Conservation (phyloP, 495 filamentous ascomycete species). For the Ramalina intermedia region DNA sequence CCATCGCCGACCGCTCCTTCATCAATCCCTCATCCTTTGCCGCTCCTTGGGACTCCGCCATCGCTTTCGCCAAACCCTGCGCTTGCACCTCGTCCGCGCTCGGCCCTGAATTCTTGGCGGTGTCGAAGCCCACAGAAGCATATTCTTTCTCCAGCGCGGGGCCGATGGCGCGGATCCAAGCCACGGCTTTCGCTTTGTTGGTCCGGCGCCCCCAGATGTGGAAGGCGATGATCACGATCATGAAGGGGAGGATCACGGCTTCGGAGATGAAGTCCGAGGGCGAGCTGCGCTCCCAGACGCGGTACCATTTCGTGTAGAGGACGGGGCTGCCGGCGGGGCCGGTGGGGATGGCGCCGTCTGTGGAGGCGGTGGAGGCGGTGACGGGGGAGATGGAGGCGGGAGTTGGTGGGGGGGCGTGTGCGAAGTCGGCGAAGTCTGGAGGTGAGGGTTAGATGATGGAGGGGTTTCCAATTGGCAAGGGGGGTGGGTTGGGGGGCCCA, state of each 20-base stretch:
- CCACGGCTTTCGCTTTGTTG: constrained; percentile 65
- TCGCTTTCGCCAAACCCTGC: constrained; percentile 24
- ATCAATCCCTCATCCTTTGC: constrained; percentile 39
- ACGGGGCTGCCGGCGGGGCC: constrained; percentile 19
- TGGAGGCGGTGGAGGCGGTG: constrained; percentile 21
- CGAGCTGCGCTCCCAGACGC: constrained; percentile 77
- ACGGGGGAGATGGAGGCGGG: constrained; percentile 34
- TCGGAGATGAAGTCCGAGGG: constrained; percentile 75
- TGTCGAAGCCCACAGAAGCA: constrained; percentile 69
- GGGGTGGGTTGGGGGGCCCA: not conserved
- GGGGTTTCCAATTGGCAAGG: not conserved
- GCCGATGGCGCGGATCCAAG: constrained; percentile 65
- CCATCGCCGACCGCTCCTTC: constrained; percentile 69
- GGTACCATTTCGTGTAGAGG: constrained; percentile 91
- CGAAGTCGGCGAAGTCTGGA: constrained; percentile 69
- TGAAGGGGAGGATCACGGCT: constrained; percentile 60
- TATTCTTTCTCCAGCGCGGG: constrained; percentile 67
- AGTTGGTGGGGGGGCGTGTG: constrained; percentile 48
- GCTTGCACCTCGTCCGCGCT: constrained; percentile 29
- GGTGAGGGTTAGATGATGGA: not conserved
- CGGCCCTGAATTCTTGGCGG: constrained; percentile 18
- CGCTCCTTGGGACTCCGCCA: constrained; percentile 11
- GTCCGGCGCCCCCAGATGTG: constrained; percentile 71
- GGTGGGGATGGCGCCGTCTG: constrained; percentile 33
- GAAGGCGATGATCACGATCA: constrained; percentile 57